Percentiles rank a stretch among this genome's conserved stretches.
Evolutionary conservation across 192 early-diverging fungal genomes (phyloP).

Genomic region (Phycomyces blakesleeanus): DNA sequence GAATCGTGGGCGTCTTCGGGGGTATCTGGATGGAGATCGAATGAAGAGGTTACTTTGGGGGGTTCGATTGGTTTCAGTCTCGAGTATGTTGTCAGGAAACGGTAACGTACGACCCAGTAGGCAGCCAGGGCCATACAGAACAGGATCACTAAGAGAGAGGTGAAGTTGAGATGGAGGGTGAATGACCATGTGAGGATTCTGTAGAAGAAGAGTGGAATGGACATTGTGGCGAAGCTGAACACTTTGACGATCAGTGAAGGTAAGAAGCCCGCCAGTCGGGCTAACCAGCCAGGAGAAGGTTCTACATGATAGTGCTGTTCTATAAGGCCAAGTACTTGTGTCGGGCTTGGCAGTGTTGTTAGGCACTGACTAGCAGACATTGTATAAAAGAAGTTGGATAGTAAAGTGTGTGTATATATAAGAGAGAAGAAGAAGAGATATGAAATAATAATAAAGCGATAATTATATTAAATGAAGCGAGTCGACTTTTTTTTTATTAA

Average conservation of each 20-base stretch:
- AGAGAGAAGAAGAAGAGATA: too few species aligned
- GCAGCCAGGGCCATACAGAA: constrained; percentile 24
- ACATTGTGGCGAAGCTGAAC: constrained; percentile 47
- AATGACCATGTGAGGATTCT: constrained; percentile 58
- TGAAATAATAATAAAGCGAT: too few species aligned
- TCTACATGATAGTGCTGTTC: background rate
- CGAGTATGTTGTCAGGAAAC: constrained; percentile 68
- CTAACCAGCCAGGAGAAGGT: background rate
- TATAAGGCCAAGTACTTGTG: background rate
- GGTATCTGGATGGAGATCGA: constrained; percentile 77
- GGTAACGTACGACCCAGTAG: constrained; percentile 69
- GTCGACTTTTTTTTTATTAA: too few species aligned
- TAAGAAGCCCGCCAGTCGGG: constrained; percentile 15
- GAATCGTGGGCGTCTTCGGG: constrained; percentile 50
- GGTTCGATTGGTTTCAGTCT: constrained; percentile 55
- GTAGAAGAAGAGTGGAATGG: constrained; percentile 48
- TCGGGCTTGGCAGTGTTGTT: too few species aligned
- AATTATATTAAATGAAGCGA: too few species aligned
- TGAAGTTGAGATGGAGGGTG: constrained; percentile 60
- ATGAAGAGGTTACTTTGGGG: constrained; percentile 41
- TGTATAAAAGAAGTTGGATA: too few species aligned
- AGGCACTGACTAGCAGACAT: too few species aligned
- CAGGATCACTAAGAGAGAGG: constrained; percentile 43
- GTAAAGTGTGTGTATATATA: too few species aligned
- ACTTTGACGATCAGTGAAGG: constrained; percentile 36